Percentiles rank a stretch among this genome's conserved stretches.
These are phyloP conservation scores for Biscogniauxia mediterranea DNA, from an alignment of 2,329 filamentous ascomycete genomes.

Conservation along the genomic window DNA sequence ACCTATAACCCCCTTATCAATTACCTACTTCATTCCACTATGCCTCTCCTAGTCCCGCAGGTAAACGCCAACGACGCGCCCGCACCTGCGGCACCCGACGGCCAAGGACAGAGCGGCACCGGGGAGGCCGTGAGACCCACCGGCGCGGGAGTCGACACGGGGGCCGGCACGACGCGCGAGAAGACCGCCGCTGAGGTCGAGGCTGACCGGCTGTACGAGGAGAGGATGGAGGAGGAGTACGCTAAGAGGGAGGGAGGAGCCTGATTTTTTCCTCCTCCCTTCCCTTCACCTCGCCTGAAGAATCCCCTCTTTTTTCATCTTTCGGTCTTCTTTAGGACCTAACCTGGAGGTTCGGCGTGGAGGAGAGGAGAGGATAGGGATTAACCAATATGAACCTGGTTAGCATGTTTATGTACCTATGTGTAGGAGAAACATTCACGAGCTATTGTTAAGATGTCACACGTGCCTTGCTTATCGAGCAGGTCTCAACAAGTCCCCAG, in stretches of 20 bases:
- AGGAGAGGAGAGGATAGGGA: no score
- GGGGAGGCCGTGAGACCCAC: constrained; percentile 19
- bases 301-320: background rate
- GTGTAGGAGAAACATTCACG: no score
- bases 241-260: constrained; percentile 54
- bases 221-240: constrained; percentile 55
- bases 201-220: constrained; percentile 50
- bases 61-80: background rate
- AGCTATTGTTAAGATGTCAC: no score
- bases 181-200: constrained; percentile 51
- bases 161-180: constrained; percentile 44
- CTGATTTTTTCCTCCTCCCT: constrained; percentile 21
- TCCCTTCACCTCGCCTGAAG: no score
- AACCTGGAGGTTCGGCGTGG: no score
- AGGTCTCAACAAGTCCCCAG: no score
- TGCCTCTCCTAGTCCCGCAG: background rate
- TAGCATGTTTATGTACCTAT: no score
- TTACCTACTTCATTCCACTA: background rate
- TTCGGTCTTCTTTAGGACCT: no score
- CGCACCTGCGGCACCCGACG: constrained; percentile 9
- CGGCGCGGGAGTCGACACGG: constrained; percentile 48
- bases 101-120: background rate
- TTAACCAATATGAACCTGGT: no score
- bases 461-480: no score
- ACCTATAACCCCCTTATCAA: no score